Evolutionary conservation across 176 grass and related monocot species (phyloP).

Genomic region (Cenchrus fungigraminus): DNA sequence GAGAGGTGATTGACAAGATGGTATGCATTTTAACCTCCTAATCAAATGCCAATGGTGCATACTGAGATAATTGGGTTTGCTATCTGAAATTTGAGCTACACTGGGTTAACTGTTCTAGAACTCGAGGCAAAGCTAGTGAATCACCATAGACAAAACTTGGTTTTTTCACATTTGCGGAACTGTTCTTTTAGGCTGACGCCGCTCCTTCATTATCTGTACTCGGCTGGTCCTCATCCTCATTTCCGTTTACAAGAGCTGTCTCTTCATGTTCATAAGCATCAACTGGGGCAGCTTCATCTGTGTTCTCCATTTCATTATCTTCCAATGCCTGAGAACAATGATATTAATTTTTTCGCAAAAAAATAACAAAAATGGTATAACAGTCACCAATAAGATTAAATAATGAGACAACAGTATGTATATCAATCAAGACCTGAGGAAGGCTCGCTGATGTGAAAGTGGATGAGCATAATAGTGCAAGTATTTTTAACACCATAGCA

Average conservation of each 20-base stretch:
- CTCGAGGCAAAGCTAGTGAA: slow-evolving; percentile 34
- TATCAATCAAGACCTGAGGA: slow-evolving; percentile 9
- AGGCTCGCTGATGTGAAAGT: slow-evolving; percentile 1
- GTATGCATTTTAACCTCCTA: neutral
- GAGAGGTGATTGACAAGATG: neutral
- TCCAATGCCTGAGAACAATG: slow-evolving; percentile 42
- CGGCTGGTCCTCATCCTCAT: slow-evolving; percentile 88
- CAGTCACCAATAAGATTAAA: slow-evolving; percentile 21
- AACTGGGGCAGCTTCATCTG: slow-evolving; percentile 72
- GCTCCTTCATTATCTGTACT: slow-evolving; percentile 73
- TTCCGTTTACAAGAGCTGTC: slow-evolving; percentile 80
- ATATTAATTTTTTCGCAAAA: slow-evolving; percentile 1
- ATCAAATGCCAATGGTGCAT: neutral
- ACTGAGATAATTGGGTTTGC: slow-evolving; percentile 1
- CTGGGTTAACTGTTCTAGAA: slow-evolving; percentile 21
- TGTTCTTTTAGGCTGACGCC: slow-evolving; percentile 57
- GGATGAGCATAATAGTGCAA: slow-evolving; percentile 8
- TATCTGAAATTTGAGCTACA: slow-evolving; percentile 1
- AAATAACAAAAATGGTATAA: slow-evolving; percentile 2
- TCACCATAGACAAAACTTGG: slow-evolving; percentile 56
- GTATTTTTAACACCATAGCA: neutral
- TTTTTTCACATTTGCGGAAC: slow-evolving; percentile 47
- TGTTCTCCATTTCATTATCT: slow-evolving; percentile 55
- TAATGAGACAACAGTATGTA: slow-evolving; percentile 20
- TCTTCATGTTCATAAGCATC: slow-evolving; percentile 71